Evolutionary conservation across 345 rosid genomes (phyloP).

Genomic region (Microcos paniculata): DNA sequence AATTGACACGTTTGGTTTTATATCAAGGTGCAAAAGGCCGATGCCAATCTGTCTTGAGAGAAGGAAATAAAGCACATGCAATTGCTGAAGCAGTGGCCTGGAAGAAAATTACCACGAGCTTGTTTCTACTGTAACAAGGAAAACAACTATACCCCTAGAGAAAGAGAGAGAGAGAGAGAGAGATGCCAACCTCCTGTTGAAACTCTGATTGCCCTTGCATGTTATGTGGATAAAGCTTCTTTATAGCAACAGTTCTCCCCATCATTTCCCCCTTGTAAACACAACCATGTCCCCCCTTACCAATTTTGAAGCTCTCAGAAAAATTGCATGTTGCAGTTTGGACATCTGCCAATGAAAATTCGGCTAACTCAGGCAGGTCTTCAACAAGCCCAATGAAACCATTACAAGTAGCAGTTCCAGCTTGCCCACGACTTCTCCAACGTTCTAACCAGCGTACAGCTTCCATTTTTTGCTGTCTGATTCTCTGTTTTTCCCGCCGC

Average conservation of each 20-base stretch:
- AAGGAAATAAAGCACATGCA: not conserved
- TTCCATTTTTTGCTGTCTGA: constrained; percentile 60
- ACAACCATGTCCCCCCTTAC: constrained; percentile 62
- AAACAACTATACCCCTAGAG: not conserved
- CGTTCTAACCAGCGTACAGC: constrained; percentile 67
- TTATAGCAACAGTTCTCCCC: constrained; percentile 79
- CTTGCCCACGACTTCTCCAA: constrained; percentile 55
- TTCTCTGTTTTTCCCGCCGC: constrained; percentile 56
- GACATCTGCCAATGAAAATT: constrained; percentile 55
- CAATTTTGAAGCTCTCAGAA: constrained; percentile 73
- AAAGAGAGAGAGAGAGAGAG: constrained; percentile 16
- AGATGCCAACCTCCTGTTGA: constrained; percentile 59
- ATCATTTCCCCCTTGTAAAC: constrained; percentile 83
- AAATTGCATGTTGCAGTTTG: constrained; percentile 69
- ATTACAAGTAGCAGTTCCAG: constrained; percentile 44
- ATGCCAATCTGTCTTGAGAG: not conserved
- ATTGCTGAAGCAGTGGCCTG: not conserved
- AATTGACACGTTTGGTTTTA: not conserved
- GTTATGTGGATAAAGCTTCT: constrained; percentile 56
- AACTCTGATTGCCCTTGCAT: constrained; percentile 67
- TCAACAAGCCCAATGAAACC: constrained; percentile 44
- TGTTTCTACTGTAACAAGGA: not conserved
- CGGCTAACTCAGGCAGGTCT: constrained; percentile 57
- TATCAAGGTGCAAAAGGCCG: not conserved
- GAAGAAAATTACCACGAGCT: not conserved